Base-by-base conservation (phyloP, 2,329 filamentous ascomycete genomes). In the Sarocladiaceae sp. region DNA sequence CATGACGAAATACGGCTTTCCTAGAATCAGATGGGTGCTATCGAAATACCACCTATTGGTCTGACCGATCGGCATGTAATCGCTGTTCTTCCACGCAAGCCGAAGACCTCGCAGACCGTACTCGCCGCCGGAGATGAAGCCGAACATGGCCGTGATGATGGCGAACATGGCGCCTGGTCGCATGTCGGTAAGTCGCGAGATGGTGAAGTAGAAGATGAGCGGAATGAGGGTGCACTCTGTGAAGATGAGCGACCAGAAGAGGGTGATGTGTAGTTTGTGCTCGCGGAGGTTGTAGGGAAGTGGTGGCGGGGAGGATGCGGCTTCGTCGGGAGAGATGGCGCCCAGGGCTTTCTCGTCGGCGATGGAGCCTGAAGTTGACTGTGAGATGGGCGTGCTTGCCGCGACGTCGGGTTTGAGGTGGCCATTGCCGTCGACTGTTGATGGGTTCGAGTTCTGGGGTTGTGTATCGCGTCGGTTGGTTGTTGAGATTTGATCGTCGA, bases 71-170 rank as follows among this genome's bases (percentile, higher is more conserved):
- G 67, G 66, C 5, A 65, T 63, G 51, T 64, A 69, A 21, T 53
- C 61, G 43, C 63, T 59, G 45, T 58, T 55, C 43, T 60, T 61
- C 43, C 58, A 53, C 45, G 67, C 61, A 24, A 69, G 54, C 16
- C 66, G 64, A 43, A 63, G 56, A 6, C 58, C 63, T 16, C 66
- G 60, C 18, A 67, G 58, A 40, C 63, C 66, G 32, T 69, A 70
- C 47, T 71, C 67, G 37, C 69, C 58, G 19, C 68, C 68, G 0
- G 67, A 70, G 6, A 70, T 62, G 43, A 69, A 57, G 40, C 69
- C 69, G 51, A 69, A 72, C 53, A 71, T 68, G 11, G 69, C 64
- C 1, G 68, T 70, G 42, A 71, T 65, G 41, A 72, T 68, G 45
- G 69, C 68, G 45, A 71, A 71, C 41, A 66, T 55, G 3, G 48